Evolutionary conservation across 2,329 filamentous ascomycete species (phyloP).

Genomic region (Beauveria sp.): DNA sequence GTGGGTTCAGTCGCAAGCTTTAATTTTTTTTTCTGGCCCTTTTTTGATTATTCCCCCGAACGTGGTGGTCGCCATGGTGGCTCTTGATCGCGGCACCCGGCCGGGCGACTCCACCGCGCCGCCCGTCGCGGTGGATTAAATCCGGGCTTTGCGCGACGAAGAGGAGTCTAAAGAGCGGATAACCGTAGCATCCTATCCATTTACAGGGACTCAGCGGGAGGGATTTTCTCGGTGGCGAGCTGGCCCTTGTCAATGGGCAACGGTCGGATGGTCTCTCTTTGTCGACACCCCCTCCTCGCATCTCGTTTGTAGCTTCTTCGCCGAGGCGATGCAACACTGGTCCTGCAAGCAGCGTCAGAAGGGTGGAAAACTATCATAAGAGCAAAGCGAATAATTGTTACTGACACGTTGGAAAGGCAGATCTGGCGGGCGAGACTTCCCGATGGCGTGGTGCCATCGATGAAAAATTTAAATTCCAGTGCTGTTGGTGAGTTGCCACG

Average conservation of each 20-base stretch:
- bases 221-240: not conserved
- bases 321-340: not conserved
- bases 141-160: not conserved
- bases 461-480: constrained; percentile 10
- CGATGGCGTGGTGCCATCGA: not conserved
- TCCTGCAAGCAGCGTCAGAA: not conserved
- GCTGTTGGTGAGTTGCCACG: constrained; percentile 8
- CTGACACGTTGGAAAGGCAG: not conserved
- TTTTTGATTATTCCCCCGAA: not conserved
- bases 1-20: not conserved
- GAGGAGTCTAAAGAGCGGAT: constrained; percentile 7
- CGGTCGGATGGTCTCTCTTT: not conserved
- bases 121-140: not conserved
- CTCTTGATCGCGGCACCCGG: constrained; percentile 7
- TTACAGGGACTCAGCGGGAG: not conserved
- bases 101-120: constrained; percentile 7
- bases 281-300: not conserved
- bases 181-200: not conserved
- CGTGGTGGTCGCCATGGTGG: not conserved
- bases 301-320: not conserved
- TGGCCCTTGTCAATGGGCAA: not conserved
- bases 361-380: not conserved
- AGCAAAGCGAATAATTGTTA: not conserved
- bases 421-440: not conserved
- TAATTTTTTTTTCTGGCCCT: not conserved